Evolutionary conservation across 805 yeast species (phyloP).

Genomic region (Metschnikowia lachancei): DNA sequence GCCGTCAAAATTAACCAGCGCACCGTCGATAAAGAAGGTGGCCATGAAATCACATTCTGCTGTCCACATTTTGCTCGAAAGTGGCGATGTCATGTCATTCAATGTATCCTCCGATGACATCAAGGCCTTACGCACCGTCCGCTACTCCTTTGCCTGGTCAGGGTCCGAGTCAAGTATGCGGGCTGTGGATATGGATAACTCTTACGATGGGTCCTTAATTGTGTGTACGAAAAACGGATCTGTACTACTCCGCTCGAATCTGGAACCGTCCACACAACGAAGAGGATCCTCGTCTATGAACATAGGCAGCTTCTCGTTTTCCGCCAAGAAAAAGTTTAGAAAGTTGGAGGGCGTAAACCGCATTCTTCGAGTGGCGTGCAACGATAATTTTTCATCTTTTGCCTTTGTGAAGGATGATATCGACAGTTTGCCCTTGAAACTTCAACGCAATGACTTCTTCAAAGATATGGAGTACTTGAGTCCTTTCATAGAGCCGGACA

Average conservation of each 20-base stretch:
- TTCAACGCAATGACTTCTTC: conserved; percentile 46
- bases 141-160: conserved; percentile 55
- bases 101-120: conserved; percentile 22
- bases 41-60: conserved; percentile 38
- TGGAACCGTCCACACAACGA: conserved; percentile 20
- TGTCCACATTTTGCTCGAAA: conserved; percentile 51
- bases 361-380: conserved; percentile 63
- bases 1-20: conserved; percentile 50
- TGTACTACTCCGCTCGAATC: conserved; percentile 45
- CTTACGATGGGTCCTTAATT: conserved; percentile 65
- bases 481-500: conserved; percentile 37
- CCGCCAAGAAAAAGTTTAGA: conserved; percentile 46
- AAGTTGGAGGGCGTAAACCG: conserved; percentile 54
- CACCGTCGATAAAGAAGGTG: conserved; percentile 32
- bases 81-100: conserved; percentile 56
- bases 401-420: conserved; percentile 64
- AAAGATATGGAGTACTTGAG: conserved; percentile 57
- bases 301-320: conserved; percentile 25
- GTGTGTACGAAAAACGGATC: conserved; percentile 69
- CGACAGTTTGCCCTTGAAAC: conserved; percentile 54
- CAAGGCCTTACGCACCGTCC: conserved; percentile 39
- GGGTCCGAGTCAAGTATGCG: conserved; percentile 56
- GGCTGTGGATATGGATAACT: conserved; percentile 66
- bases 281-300: conserved; percentile 29
- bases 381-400: conserved; percentile 61